Evolutionary conservation across 768 basidiomycete species (phyloP).

Genomic region (Saitozyma podzolica): DNA sequence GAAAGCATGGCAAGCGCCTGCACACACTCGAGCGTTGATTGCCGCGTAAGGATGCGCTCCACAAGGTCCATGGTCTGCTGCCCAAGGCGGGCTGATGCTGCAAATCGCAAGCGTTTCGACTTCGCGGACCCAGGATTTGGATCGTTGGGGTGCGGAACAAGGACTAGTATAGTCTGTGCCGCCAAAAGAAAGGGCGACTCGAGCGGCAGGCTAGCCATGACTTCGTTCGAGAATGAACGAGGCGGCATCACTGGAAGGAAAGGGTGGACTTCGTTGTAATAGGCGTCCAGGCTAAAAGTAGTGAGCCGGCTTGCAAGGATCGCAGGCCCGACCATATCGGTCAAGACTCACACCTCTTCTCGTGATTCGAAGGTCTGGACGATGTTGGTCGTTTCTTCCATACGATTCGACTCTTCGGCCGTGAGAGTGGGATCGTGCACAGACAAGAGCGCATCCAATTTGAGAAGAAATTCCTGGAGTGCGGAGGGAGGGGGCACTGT

Average conservation of each 20-base stretch:
- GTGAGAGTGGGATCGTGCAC: conserved; percentile 12
- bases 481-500: conserved; percentile 36
- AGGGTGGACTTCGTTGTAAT: conserved; percentile 50
- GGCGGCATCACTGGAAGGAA: conserved; percentile 49
- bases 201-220: conserved; percentile 30
- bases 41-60: conserved; percentile 21
- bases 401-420: conserved; percentile 5
- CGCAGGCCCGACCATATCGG: not conserved
- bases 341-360: conserved; percentile 37
- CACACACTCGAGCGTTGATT: conserved; percentile 39
- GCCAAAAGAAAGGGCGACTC: conserved; percentile 49
- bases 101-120: conserved; percentile 39
- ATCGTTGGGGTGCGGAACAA: conserved; percentile 44
- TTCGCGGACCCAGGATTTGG: conserved; percentile 35
- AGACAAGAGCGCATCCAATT: conserved; percentile 37
- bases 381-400: conserved; percentile 38
- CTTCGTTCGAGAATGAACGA: conserved; percentile 14
- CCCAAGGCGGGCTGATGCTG: conserved; percentile 33
- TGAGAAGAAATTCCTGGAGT: conserved; percentile 39
- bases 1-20: conserved; percentile 46
- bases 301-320: conserved; percentile 2
- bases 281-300: conserved; percentile 29
- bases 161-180: conserved; percentile 42
- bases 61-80: conserved; percentile 30
- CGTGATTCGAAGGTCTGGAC: conserved; percentile 26